Conservation (phyloP, 176 grass and related monocot genomes). For the Ensete glaucum region DNA sequence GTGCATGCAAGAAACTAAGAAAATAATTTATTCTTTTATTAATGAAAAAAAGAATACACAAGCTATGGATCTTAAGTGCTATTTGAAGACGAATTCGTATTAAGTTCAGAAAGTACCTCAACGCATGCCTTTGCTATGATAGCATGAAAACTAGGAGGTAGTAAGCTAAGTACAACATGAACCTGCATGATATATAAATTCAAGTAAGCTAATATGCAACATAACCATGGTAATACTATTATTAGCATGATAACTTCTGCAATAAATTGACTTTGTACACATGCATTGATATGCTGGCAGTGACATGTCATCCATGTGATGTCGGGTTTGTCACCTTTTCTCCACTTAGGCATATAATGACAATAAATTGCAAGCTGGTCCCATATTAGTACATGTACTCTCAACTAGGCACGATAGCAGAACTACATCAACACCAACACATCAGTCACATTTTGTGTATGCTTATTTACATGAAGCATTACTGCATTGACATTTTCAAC, state of each 20-base stretch:
- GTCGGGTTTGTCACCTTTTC: too few relatives aligned
- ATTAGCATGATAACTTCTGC: background rate
- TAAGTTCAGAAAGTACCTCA: constrained; percentile 44
- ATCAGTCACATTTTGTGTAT: too few relatives aligned
- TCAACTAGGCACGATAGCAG: background rate
- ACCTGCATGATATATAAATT: background rate
- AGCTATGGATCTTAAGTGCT: background rate
- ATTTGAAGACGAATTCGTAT: background rate
- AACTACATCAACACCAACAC: too few relatives aligned
- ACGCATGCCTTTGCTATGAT: constrained; percentile 75
- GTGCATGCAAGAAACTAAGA: background rate
- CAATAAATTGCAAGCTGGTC: background rate
- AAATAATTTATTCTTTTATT: background rate
- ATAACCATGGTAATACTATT: background rate
- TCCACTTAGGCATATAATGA: background rate
- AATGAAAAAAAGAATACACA: background rate
- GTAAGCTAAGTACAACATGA: constrained; percentile 55
- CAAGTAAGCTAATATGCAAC: background rate
- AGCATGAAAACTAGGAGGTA: constrained; percentile 84
- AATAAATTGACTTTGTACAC: background rate
- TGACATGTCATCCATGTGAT: background rate
- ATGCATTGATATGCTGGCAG: background rate
- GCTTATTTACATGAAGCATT: too few relatives aligned
- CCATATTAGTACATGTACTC: background rate
- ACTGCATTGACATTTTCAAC: too few relatives aligned